Evolutionary conservation across 176 grass and related monocot species (phyloP).

Genomic region (Eremochloa ophiuroides): DNA sequence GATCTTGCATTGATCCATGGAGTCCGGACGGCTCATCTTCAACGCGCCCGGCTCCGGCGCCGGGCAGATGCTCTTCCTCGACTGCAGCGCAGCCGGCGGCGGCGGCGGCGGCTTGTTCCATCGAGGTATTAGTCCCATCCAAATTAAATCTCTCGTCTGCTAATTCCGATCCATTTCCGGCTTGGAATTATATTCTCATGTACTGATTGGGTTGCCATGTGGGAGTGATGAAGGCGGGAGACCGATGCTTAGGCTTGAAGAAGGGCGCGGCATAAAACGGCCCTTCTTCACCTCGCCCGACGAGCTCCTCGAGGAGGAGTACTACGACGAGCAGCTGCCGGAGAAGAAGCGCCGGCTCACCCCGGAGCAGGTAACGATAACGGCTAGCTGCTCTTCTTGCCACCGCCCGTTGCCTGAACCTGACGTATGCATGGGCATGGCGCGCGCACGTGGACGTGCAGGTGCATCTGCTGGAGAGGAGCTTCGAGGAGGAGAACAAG

Average conservation of each 20-base stretch:
- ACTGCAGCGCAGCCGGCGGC: constrained; percentile 43
- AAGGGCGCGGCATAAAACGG: constrained; percentile 57
- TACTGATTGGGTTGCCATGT: constrained; percentile 36
- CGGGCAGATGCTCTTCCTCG: constrained; percentile 70
- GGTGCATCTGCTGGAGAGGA: constrained; percentile 74
- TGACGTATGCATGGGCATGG: constrained; percentile 3
- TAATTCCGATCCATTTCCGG: too few species aligned
- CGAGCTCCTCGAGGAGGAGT: constrained; percentile 85
- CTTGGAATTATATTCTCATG: too few species aligned
- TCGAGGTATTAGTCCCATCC: constrained; percentile 46
- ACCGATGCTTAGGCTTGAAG: constrained; percentile 48
- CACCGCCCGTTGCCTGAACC: neutral
- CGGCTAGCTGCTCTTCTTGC: neutral
- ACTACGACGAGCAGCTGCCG: constrained; percentile 96
- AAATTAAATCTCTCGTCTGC: constrained; percentile 32
- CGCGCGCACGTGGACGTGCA: constrained; percentile 6
- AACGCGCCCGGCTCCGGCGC: constrained; percentile 44
- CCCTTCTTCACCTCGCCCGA: constrained; percentile 94
- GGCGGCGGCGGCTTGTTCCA: constrained; percentile 38
- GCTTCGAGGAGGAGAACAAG: constrained; percentile 97
- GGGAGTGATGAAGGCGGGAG: constrained; percentile 66
- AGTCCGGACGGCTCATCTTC: constrained; percentile 79
- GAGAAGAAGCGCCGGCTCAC: constrained; percentile 98
- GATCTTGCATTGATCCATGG: constrained; percentile 42
- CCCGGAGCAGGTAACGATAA: constrained; percentile 61